Conservation (phyloP, 2,329 filamentous ascomycete genomes). For the Aspergillus caelatus region DNA sequence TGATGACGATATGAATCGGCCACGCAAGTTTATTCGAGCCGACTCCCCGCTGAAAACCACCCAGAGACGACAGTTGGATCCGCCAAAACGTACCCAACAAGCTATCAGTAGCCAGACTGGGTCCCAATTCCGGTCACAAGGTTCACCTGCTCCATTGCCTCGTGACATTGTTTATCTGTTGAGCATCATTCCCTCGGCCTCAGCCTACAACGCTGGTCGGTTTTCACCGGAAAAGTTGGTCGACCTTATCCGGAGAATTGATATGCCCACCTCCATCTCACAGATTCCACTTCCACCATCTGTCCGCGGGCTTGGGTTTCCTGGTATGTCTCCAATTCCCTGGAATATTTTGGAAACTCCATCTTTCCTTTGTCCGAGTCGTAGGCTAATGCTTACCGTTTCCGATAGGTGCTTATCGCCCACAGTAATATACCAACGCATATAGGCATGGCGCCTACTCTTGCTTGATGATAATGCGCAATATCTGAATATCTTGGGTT, state of each 20-base stretch:
- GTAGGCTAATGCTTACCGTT: conserved; percentile 6
- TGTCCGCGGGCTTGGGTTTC: conserved; percentile 36
- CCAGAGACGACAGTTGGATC: conserved; percentile 80
- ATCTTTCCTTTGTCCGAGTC: neutral
- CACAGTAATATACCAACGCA: neutral
- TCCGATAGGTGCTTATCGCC: conserved; percentile 13
- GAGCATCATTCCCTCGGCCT: conserved; percentile 72
- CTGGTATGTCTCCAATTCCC: conserved; percentile 31
- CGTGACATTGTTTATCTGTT: conserved; percentile 66
- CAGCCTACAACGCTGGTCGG: conserved; percentile 70
- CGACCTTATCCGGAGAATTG: conserved; percentile 68
- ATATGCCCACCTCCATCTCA: conserved; percentile 60
- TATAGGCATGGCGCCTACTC: neutral
- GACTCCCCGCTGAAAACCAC: conserved; percentile 91
- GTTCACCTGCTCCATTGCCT: conserved; percentile 68
- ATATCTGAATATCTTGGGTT: neutral
- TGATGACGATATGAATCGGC: conserved; percentile 70
- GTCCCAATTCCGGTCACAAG: conserved; percentile 54
- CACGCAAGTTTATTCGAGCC: conserved; percentile 84
- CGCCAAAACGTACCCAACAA: conserved; percentile 59
- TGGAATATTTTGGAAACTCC: neutral
- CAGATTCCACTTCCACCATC: conserved; percentile 42
- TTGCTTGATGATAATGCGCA: conserved; percentile 1
- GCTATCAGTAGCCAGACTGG: conserved; percentile 31
- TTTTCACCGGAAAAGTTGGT: conserved; percentile 74